phyloP scores from a whole-genome alignment of 257 asterid species.

The Euphrasia confusa region DNA sequence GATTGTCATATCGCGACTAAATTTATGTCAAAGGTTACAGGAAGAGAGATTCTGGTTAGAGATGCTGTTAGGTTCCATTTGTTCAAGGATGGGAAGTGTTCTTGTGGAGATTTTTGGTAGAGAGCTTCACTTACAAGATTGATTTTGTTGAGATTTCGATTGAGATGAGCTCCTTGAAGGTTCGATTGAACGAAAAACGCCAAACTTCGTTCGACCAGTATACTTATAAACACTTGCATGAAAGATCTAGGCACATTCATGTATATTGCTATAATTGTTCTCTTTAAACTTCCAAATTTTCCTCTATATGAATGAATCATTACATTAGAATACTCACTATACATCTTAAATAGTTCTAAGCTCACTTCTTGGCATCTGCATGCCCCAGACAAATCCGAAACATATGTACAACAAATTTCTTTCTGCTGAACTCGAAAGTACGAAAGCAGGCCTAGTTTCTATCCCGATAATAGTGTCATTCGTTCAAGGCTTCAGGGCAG shows the following conservation, averaged over 20 bases:
- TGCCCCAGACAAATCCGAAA: conserved; percentile 15
- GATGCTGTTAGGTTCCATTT: conserved; percentile 57
- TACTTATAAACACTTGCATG: background rate
- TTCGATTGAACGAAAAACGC: no score
- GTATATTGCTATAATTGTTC: background rate
- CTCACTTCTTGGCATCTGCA: conserved; percentile 15
- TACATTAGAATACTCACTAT: conserved; percentile 24
- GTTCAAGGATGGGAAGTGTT: conserved; percentile 56
- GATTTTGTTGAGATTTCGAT: no score
- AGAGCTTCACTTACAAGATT: background rate
- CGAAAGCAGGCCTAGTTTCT: conserved; percentile 15
- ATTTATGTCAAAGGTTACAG: conserved; percentile 46
- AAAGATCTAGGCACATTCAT: background rate
- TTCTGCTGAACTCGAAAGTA: conserved; percentile 12
- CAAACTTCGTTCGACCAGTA: no score
- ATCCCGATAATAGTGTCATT: background rate
- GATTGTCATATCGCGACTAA: conserved; percentile 66
- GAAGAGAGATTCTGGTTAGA: conserved; percentile 56
- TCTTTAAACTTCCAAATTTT: conserved; percentile 4
- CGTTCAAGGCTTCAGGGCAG: background rate
- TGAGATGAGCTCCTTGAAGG: no score
- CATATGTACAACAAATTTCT: conserved; percentile 19
- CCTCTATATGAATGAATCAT: conserved; percentile 26
- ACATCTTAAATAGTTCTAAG: conserved; percentile 12
- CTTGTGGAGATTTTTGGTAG: conserved; percentile 80